Evolutionary conservation across 2,329 filamentous ascomycete species (phyloP).

Genomic region (Penicillium hordei): DNA sequence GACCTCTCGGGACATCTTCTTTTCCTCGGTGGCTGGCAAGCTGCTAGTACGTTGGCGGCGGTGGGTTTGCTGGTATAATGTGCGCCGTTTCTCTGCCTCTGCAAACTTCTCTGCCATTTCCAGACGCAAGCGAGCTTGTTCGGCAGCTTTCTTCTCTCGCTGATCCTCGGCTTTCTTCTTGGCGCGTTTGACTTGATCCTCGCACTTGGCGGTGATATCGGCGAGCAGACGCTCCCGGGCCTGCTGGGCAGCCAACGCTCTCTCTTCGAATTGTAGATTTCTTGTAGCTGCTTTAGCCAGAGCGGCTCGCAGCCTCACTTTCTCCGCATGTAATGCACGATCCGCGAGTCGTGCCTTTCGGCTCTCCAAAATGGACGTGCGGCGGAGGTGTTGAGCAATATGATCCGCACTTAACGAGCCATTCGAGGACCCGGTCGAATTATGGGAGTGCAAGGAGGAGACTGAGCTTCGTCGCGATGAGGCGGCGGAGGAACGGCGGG

Average conservation of each 20-base stretch:
- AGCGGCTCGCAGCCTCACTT: slow-evolving; percentile 63
- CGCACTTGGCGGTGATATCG: slow-evolving; percentile 64
- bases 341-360: slow-evolving; percentile 65
- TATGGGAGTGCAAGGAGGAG: slow-evolving; percentile 63
- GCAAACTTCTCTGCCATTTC: slow-evolving; percentile 67
- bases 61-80: slow-evolving; percentile 48
- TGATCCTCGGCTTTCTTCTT: slow-evolving; percentile 68
- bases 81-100: slow-evolving; percentile 60
- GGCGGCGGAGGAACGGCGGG: slow-evolving; percentile 60
- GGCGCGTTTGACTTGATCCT: slow-evolving; percentile 64
- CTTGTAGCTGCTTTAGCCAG: slow-evolving; percentile 60
- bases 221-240: slow-evolving; percentile 64
- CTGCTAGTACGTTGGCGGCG: slow-evolving; percentile 55
- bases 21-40: slow-evolving; percentile 47
- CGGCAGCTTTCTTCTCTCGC: slow-evolving; percentile 62
- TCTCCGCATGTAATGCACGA: slow-evolving; percentile 64
- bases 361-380: slow-evolving; percentile 63
- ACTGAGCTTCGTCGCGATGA: slow-evolving; percentile 66
- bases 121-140: slow-evolving; percentile 57
- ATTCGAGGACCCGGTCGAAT: slow-evolving; percentile 53
- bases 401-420: slow-evolving; percentile 57
- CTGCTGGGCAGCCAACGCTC: slow-evolving; percentile 62
- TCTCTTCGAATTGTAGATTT: slow-evolving; percentile 59
- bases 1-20: slow-evolving; percentile 38
- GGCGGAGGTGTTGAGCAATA: slow-evolving; percentile 64